Evolutionary conservation across 2,329 filamentous ascomycete genomes (phyloP), one percentile per base, ranked within the genome.

Genomic region (Exophiala bonariae): DNA sequence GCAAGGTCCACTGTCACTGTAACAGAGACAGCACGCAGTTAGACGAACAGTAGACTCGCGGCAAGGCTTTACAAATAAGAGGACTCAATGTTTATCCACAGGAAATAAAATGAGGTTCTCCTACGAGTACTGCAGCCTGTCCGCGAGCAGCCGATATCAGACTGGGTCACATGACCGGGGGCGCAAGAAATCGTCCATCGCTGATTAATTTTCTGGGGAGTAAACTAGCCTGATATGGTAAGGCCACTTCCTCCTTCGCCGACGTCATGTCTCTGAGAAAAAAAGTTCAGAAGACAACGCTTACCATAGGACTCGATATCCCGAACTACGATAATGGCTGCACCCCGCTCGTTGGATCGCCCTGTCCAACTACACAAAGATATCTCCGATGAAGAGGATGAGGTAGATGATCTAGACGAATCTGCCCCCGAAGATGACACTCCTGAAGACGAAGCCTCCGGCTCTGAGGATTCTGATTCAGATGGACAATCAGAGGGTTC

Each of bases 341-440:
- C 45, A 14, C 18, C 28, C 18, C 23, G n/a, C 11, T 20, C 50
- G 3, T 16, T 50, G 19, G 43, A 56, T 32, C 44, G 41, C 14
- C 53, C 47, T 10, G 38, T 56, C 14, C 47, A 45, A 32, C 26
- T 47, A 28, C 47, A 58, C 26, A 56, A 65, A 33, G 60, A 62
- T 6, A 52, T 55, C 10, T 56, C 58, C 18, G 63, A 67, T n/a
- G 61, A 59, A 28, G 62, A 67, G 11, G 65, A 65, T 16, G 66
- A 73, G 19, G 64, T 67, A 31, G 64, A 66, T 2, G 66, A 74
- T 44, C 67, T 72, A 18, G 62, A 73, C 39, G 64, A 69, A n/a
- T 35, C 14, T 4, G 26, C 36, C 10, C 44, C 45, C 16, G 47
- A 51, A 18, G 49, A 47, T 5, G 59, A 37, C 35, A 4, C 58